These are phyloP conservation scores for Rhizopogon vinicolor DNA, from an alignment of 768 basidiomycete genomes.

Conservation along the genomic window DNA sequence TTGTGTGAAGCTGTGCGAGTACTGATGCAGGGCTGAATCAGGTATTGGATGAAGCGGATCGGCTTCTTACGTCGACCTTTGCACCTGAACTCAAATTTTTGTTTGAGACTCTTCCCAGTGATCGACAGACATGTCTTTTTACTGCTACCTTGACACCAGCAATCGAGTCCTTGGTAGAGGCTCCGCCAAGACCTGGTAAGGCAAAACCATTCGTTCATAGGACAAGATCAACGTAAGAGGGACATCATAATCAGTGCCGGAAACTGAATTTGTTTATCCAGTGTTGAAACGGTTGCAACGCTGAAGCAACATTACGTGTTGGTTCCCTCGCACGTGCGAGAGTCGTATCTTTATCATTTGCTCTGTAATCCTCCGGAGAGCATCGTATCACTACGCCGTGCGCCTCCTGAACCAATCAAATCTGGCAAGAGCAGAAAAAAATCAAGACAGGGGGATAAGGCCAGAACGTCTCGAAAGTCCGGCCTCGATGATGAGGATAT, in stretches of 20 bases:
- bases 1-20: not conserved
- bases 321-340: constrained; percentile 91
- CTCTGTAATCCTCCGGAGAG: constrained; percentile 86
- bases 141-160: constrained; percentile 91
- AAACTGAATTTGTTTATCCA: constrained; percentile 24
- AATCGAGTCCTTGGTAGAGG: constrained; percentile 72
- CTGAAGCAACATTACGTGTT: constrained; percentile 88
- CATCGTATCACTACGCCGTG: constrained; percentile 61
- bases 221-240: constrained; percentile 65
- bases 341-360: constrained; percentile 86
- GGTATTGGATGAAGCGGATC: constrained; percentile 97
- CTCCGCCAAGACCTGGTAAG: constrained; percentile 77
- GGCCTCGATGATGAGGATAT: constrained; percentile 37
- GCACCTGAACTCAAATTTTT: constrained; percentile 77
- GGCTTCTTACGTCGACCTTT: constrained; percentile 86
- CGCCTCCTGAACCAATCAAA: constrained; percentile 49
- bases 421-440: constrained; percentile 21
- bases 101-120: constrained; percentile 71
- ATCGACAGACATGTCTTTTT: constrained; percentile 95
- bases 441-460: constrained; percentile 16
- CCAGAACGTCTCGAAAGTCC: constrained; percentile 28
- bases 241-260: not conserved
- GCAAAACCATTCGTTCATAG: constrained; percentile 83
- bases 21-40: constrained; percentile 23
- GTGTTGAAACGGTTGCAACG: constrained; percentile 85